A percentile compares a stretch with the other conserved stretches of the same genome.
These are phyloP conservation scores for Diaporthe citrichinensis DNA, from an alignment of 2,329 filamentous ascomycete genomes.

Conservation along the genomic window DNA sequence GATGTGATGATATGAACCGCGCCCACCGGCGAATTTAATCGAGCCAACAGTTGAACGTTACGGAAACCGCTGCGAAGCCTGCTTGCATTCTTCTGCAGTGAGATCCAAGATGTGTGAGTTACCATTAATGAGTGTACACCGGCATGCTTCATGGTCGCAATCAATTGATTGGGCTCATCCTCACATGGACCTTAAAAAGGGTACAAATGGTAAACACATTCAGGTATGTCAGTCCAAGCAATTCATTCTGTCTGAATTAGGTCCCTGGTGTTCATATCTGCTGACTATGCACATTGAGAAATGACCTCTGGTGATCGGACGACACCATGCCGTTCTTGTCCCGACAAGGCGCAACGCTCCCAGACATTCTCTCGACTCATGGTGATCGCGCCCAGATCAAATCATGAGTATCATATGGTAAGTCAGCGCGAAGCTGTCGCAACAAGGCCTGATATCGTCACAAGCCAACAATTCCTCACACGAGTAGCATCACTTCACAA, in stretches of 20 bases:
- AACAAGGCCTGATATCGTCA: background rate
- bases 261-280: background rate
- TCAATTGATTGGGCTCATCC: background rate
- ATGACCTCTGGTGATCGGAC: no score
- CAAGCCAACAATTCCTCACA: background rate
- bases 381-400: background rate
- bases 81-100: no score
- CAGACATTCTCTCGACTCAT: background rate
- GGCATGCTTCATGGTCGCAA: background rate
- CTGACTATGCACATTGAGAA: background rate
- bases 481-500: background rate
- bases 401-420: background rate
- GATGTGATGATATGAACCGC: background rate
- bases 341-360: no score
- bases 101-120: background rate
- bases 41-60: no score
- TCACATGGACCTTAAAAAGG: background rate
- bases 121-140: no score
- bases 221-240: background rate
- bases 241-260: background rate
- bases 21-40: background rate
- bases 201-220: background rate
- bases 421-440: background rate
- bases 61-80: background rate
- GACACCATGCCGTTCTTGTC: background rate